Evolutionary conservation across 345 rosid genomes (phyloP), one percentile per base, ranked within the genome.

Genomic region (Ceriops tagal): DNA sequence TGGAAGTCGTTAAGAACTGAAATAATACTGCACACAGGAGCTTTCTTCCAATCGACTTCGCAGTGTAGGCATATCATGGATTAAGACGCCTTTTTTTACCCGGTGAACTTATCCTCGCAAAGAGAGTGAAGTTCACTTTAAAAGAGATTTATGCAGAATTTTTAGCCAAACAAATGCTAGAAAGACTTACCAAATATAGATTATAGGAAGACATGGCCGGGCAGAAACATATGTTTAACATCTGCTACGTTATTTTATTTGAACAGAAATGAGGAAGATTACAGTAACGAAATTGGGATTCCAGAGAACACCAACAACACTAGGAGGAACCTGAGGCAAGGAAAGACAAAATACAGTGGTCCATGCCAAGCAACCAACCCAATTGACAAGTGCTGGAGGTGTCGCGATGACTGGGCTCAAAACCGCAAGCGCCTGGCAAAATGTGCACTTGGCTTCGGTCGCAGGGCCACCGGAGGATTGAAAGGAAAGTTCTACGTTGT

Each of bases 311-410:
- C 13, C 32, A 80, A 76, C 64, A 66, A 67, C 66, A 80, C 81
- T 0, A 80, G 84, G 55, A 75, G 84, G 64, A 28, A 65, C 27
- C 70, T 73, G 34, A 64, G 27, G 59, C 59, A 55, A 55, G 59
- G 30, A 26, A 55, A 55, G 59, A 3, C 1, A 6, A 24, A 9
- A 1, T 10, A 62, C 35, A 6, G 1, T 0, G 84, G 83, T 6
- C 28, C 58, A 11, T 83, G 84, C 72, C 9, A 20, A 34, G 77
- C 75, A 46, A 72, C 80, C 15, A 83, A 83, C 74, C 84, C 87
- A 8, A 83, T 83, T 31, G 84, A 83, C 68, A 35, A 68, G 19
- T 83, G 87, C 79, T 81, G 87, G 84, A 66, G 87, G 55, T 83
- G 87, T 66, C 65, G 31, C 34, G 30, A 6, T 7, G 32, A 76